Conservation (phyloP, 148 eudicot genomes). For the Talinum fruticosum region DNA sequence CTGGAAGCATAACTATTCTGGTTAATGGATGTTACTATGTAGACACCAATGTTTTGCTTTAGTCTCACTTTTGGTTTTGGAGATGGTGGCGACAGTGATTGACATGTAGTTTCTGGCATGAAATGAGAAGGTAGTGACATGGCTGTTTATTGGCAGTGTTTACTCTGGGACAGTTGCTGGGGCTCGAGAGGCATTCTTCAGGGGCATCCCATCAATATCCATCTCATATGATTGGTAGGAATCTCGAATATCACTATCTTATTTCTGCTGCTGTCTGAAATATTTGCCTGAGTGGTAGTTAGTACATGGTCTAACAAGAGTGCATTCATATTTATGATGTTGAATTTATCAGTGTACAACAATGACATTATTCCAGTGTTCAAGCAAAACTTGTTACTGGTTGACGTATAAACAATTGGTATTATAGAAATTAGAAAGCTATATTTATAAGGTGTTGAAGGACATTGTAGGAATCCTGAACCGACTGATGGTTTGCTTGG, state of each 20-base stretch:
- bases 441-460: background rate
- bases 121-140: no score
- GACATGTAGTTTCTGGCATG: no score
- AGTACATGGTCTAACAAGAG: background rate
- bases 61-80: no score
- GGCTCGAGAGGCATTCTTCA: conserved; percentile 89
- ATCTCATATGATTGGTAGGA: conserved; percentile 85
- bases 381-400: background rate
- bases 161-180: conserved; percentile 98
- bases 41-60: no score
- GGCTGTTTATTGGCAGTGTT: conserved; percentile 44
- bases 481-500: background rate
- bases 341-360: background rate
- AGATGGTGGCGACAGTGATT: no score
- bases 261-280: background rate
- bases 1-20: no score
- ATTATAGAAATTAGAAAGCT: background rate
- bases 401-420: background rate
- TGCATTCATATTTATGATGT: background rate
- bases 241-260: background rate
- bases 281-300: background rate
- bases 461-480: background rate
- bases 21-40: no score
- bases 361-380: background rate
- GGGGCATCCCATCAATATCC: conserved; percentile 69